Base-by-base conservation (phyloP, 2,329 filamentous ascomycete genomes). In the Mycosphaerelloides madeirae region DNA sequence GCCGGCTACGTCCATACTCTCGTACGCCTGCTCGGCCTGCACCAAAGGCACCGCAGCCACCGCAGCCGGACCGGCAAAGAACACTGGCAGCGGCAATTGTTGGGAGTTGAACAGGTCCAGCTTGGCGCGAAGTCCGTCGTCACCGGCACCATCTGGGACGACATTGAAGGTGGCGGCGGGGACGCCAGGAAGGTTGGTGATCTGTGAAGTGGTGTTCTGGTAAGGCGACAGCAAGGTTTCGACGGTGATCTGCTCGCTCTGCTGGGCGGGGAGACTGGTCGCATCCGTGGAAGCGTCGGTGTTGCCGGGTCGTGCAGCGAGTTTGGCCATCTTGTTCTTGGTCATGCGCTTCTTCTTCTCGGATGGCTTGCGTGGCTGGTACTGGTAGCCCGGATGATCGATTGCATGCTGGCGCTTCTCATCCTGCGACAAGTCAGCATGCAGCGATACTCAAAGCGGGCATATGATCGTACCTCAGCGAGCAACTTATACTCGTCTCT, bases 351-450 rank as follows among this genome's bases (percentile, higher is more conserved):
- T 49, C 47, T 43, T 43, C 39, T 41, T 43, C 43, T 49, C 43
- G 33, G 41, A 48, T 43, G 48, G 44, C 48, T 49, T 47, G 43
- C 49, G 44, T 41, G 71, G 70, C 41, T 69, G 64, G 50, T 48
- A 46, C 32, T 41, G 44, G 39, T 44, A 49, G 50, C 46, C 43
- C 36, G 38, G 31, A 43, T 49, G 41, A 37, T 22, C 45, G 39
- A 46, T 48, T 33, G 42, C 44, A 36, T 44, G 48, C 32, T 48
- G 33, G n/a, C 41, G n/a, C n/a, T n/a, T n/a, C 33, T 35, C 9
- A 8, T 35, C 33, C 9, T n/a, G n/a, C n/a, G n/a, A n/a, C n/a
- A n/a, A n/a, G n/a, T n/a, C n/a, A n/a, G n/a, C n/a, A 6, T 5
- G 22, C 22, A 5, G 22, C 9, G 22, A 25, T n/a, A 25, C 22